Conservation (phyloP, 495 filamentous ascomycete genomes). For the Talaromyces thailandensis region DNA sequence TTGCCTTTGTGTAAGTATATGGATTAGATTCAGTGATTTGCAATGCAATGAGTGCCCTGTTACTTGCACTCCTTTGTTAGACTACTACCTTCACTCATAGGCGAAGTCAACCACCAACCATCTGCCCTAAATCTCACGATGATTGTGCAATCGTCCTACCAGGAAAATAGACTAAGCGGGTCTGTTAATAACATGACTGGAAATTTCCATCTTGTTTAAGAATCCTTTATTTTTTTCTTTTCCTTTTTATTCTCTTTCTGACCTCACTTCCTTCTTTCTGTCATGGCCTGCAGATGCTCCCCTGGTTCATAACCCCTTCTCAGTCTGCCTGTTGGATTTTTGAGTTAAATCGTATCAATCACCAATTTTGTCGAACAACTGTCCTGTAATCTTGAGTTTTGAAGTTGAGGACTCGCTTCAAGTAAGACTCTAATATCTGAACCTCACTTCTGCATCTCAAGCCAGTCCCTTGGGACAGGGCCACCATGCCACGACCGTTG, state of each 20-base stretch:
- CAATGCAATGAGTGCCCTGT: not conserved
- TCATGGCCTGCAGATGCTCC: not conserved
- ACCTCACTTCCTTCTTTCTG: not conserved
- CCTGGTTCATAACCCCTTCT: not conserved
- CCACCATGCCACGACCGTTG: not conserved
- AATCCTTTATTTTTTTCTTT: not conserved
- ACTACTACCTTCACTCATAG: not conserved
- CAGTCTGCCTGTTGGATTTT: not conserved
- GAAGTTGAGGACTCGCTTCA: not conserved
- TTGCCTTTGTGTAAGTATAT: constrained; percentile 48
- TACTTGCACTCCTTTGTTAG: not conserved
- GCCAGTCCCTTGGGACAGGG: not conserved
- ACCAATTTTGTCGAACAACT: not conserved
- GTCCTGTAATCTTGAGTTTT: not conserved
- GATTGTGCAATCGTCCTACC: not conserved
- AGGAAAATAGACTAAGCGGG: not conserved
- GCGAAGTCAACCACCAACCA: not conserved
- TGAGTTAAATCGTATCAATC: not conserved
- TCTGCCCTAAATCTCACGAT: not conserved
- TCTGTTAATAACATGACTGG: not conserved
- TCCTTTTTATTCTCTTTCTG: not conserved
- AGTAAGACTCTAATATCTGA: not conserved
- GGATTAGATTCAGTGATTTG: constrained; percentile 1
- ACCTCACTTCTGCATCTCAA: not conserved
- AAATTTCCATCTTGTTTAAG: not conserved